Percentiles rank a stretch among this genome's conserved stretches.
Evolutionary conservation across 495 filamentous ascomycete genomes (phyloP).

Genomic region (Penicillium soppii): DNA sequence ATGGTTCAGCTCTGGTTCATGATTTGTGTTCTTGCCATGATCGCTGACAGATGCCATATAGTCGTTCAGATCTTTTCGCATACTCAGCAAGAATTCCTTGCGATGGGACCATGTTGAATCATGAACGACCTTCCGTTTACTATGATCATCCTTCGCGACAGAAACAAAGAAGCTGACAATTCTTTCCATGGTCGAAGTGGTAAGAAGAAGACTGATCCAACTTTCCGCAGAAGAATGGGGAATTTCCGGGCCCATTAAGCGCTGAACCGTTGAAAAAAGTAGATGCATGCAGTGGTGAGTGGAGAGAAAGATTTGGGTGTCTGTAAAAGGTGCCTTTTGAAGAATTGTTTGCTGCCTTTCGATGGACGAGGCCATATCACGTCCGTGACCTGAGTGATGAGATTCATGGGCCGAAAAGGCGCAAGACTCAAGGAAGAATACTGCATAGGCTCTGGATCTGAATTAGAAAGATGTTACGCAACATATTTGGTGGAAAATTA

Average conservation of each 20-base stretch:
- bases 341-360: slow-evolving; percentile 24
- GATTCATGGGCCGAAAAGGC: slow-evolving; percentile 8
- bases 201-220: slow-evolving; percentile 31
- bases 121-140: not conserved
- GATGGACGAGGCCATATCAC: slow-evolving; percentile 2
- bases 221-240: slow-evolving; percentile 20
- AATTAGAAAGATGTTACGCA: not conserved
- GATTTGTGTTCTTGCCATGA: not conserved
- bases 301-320: slow-evolving; percentile 22
- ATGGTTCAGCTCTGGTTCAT: slow-evolving; percentile 13
- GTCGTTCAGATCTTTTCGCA: slow-evolving; percentile 25
- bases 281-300: slow-evolving; percentile 32
- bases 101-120: slow-evolving; percentile 22
- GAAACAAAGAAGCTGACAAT: slow-evolving; percentile 26
- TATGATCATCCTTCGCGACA: slow-evolving; percentile 18
- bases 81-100: slow-evolving; percentile 29
- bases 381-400: not conserved
- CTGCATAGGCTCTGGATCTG: slow-evolving; percentile 20
- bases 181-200: slow-evolving; percentile 28
- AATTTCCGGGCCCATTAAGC: slow-evolving; percentile 31
- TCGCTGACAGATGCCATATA: slow-evolving; percentile 10
- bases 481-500: slow-evolving; percentile 1
- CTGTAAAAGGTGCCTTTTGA: slow-evolving; percentile 26
- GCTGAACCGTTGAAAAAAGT: slow-evolving; percentile 25
- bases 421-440: slow-evolving; percentile 30